Conservation (phyloP, 305 asterid genomes). For the Ilex paraguariensis region DNA sequence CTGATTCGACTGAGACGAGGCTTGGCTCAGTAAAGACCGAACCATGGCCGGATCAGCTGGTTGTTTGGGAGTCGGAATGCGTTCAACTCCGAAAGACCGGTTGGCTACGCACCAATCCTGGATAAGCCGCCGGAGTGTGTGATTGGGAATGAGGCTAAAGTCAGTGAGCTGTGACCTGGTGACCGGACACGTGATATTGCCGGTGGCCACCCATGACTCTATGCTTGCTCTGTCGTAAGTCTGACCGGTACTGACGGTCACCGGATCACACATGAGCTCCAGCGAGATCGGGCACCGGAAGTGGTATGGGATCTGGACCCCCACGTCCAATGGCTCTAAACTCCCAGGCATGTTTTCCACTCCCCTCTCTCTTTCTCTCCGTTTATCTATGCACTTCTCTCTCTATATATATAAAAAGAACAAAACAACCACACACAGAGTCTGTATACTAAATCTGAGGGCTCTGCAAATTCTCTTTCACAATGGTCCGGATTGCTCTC, state of each 20-base stretch:
- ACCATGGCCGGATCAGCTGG: conserved; percentile 81
- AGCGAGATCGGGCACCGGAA: conserved; percentile 91
- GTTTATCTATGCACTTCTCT: not conserved
- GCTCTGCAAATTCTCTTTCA: conserved; percentile 1
- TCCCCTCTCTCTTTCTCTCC: conserved; percentile 4
- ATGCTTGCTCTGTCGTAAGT: conserved; percentile 92
- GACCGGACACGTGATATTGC: conserved; percentile 91
- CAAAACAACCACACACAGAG: too few relatives aligned
- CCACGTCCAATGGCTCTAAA: conserved; percentile 73
- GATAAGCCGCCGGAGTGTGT: conserved; percentile 84
- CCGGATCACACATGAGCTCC: conserved; percentile 93
- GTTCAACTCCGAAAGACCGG: conserved; percentile 67
- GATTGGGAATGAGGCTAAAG: conserved; percentile 84
- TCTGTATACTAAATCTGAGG: conserved; percentile 24
- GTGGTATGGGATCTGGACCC: conserved; percentile 82
- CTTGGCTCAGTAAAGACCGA: conserved; percentile 58
- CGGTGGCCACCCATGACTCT: conserved; percentile 96
- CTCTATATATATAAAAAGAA: not conserved
- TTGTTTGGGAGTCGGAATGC: conserved; percentile 94
- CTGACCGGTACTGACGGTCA: conserved; percentile 90
- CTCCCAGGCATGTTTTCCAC: conserved; percentile 46
- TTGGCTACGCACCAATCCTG: conserved; percentile 98
- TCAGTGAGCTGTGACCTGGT: conserved; percentile 67
- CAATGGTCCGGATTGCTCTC: not conserved
- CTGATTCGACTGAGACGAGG: conserved; percentile 45